phyloP scores from a whole-genome alignment of 148 eudicot species.

The Cornus florida region DNA sequence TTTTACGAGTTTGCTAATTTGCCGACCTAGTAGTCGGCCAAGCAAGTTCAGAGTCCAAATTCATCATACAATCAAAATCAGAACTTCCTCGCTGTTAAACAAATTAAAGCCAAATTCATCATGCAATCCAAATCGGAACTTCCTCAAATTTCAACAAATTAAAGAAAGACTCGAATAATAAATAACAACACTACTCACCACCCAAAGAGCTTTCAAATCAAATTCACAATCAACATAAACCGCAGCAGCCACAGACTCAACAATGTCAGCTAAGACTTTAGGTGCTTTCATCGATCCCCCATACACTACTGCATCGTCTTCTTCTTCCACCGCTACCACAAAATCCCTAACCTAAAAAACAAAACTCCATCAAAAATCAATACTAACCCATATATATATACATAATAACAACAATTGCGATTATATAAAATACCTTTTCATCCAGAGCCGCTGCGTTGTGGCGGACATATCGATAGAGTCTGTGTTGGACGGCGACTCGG shows the following conservation, averaged over 20 bases:
- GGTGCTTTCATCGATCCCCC: slow-evolving; percentile 89
- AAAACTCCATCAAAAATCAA: background rate
- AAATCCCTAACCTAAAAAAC: slow-evolving; percentile 62
- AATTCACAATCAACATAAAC: slow-evolving; percentile 63
- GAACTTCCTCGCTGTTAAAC: too few relatives aligned
- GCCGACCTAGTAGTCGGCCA: too few relatives aligned
- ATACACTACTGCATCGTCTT: slow-evolving; percentile 52
- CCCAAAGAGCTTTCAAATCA: slow-evolving; percentile 63
- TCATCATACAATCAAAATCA: too few relatives aligned
- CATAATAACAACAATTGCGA: background rate
- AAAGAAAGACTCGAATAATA: background rate
- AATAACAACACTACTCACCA: slow-evolving; percentile 29
- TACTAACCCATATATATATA: background rate
- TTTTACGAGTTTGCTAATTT: too few relatives aligned
- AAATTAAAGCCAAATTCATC: too few relatives aligned
- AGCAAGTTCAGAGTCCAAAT: too few relatives aligned
- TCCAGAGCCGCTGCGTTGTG: slow-evolving; percentile 52
- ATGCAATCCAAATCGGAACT: background rate
- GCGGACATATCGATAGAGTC: slow-evolving; percentile 51
- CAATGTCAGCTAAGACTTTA: slow-evolving; percentile 82
- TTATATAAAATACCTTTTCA: slow-evolving; percentile 38
- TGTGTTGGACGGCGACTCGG: slow-evolving; percentile 60
- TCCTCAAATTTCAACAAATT: background rate
- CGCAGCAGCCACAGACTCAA: slow-evolving; percentile 83
- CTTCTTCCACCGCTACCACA: slow-evolving; percentile 58